Evolutionary conservation across 257 asterid species (phyloP).

Genomic region (Jacaranda copaia): DNA sequence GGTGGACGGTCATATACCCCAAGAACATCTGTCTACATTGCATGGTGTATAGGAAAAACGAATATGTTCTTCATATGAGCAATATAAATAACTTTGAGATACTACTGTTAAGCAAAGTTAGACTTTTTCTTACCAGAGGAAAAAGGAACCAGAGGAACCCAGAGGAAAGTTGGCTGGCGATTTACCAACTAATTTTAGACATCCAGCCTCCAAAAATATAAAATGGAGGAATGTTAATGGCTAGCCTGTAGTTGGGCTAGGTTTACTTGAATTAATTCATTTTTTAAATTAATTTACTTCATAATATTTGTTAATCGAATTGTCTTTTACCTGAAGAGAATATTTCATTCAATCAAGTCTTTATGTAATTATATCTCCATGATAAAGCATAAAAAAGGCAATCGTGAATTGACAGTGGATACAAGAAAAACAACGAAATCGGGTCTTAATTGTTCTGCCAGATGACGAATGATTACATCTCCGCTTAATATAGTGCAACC

Average conservation of each 20-base stretch:
- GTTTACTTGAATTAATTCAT: background rate
- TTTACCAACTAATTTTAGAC: background rate
- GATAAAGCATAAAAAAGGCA: constrained; percentile 24
- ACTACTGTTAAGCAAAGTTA: background rate
- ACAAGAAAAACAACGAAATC: constrained; percentile 89
- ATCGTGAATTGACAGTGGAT: constrained; percentile 50
- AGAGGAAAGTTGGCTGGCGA: constrained; percentile 2
- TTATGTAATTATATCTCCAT: background rate
- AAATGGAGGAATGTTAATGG: too few relatives aligned
- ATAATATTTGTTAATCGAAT: background rate
- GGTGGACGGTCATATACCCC: constrained; percentile 98
- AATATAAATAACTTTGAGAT: constrained; percentile 4
- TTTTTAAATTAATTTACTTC: background rate
- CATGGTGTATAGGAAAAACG: constrained; percentile 53
- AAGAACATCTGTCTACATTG: constrained; percentile 78
- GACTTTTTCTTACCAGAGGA: background rate
- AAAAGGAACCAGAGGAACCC: background rate
- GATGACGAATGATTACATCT: constrained; percentile 85
- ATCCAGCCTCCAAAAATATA: constrained; percentile 9
- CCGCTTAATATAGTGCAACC: constrained; percentile 98
- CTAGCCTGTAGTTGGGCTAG: too few relatives aligned
- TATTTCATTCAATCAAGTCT: constrained; percentile 3
- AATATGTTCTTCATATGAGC: constrained; percentile 16
- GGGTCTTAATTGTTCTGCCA: constrained; percentile 84
- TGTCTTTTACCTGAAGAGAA: background rate